Evolutionary conservation across 2,329 filamentous ascomycete genomes (phyloP), one percentile per base, ranked within the genome.

Genomic region (Penicillium sp.): DNA sequence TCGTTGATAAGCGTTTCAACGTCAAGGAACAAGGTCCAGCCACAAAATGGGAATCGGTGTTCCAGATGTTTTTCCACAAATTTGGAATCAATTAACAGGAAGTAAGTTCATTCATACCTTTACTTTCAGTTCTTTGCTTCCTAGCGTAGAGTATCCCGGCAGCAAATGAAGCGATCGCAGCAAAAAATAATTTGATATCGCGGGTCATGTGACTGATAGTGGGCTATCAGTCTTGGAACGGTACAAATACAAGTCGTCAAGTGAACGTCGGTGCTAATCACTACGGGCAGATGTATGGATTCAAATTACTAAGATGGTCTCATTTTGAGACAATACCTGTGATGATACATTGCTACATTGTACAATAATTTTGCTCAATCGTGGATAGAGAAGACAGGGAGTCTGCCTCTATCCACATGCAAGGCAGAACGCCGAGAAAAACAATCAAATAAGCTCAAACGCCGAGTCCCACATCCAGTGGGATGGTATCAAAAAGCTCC

Each of bases 121-220:
- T 56, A 56, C 13, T 53, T 49, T 58, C 42, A 35, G 31, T 56
- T 47, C 47, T 40, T 50, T 44, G 29, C 37, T 39, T 52, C 34
- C 18, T 41, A 52, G 54, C 41, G 59, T 54, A 50, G 47, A 58
- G 48, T 58, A 52, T 53, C 44, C 21, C 21, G 25, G 46, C 46
- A 38, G 40, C 46, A 53, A 55, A 57, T 53, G 44, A 53, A 46
- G 54, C 44, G 46, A 40, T 59, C 46, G 55, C 59, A 52, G 56
- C 50, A 53, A 44, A 56, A 65, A 62, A 64, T 63, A 64, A 61
- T 61, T 62, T 60, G 61, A 58, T 65, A 65, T 61, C 54, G 41
- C 15, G 8, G 49, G 49, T 60, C 63, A 65, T 58, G 60, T 65
- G 63, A 65, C 57, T 48, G 40, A 50, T 56, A 52, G 61, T 50